Evolutionary conservation across 345 rosid species (phyloP).

Genomic region (Eucalyptus virginea): DNA sequence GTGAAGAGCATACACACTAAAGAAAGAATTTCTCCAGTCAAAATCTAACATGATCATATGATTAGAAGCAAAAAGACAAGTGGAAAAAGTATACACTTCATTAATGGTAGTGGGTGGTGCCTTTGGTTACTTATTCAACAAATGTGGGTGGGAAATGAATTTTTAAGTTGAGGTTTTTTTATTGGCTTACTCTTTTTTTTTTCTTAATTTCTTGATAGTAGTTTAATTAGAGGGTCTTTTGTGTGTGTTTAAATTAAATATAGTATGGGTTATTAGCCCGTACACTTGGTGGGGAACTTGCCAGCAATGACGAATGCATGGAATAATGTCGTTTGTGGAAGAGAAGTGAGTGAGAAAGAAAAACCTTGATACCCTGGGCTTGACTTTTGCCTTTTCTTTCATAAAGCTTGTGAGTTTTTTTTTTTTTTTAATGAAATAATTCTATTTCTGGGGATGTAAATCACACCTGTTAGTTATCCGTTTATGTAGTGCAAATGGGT

Average conservation of each 20-base stretch:
- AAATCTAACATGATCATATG: background rate
- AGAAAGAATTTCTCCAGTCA: background rate
- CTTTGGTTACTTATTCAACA: conserved; percentile 1
- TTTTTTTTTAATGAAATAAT: background rate
- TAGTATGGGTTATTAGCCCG: background rate
- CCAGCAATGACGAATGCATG: background rate
- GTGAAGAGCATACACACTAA: background rate
- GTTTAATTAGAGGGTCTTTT: background rate
- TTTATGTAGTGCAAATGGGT: background rate
- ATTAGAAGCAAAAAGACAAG: background rate
- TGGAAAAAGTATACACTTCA: background rate
- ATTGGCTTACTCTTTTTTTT: background rate
- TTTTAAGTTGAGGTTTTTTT: background rate
- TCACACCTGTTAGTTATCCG: background rate
- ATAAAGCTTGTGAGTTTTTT: background rate
- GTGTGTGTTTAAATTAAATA: background rate
- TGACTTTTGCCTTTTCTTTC: background rate
- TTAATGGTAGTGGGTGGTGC: background rate
- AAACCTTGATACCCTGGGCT: background rate
- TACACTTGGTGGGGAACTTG: background rate
- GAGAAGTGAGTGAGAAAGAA: background rate
- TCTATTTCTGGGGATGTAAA: background rate
- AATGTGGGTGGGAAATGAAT: background rate
- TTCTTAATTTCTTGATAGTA: background rate
- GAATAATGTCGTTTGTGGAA: background rate